A percentile compares a stretch with the other conserved stretches of the same genome.
Evolutionary conservation across 2,329 filamentous ascomycete species (phyloP).

Genomic region (Fusarium scirpi): DNA sequence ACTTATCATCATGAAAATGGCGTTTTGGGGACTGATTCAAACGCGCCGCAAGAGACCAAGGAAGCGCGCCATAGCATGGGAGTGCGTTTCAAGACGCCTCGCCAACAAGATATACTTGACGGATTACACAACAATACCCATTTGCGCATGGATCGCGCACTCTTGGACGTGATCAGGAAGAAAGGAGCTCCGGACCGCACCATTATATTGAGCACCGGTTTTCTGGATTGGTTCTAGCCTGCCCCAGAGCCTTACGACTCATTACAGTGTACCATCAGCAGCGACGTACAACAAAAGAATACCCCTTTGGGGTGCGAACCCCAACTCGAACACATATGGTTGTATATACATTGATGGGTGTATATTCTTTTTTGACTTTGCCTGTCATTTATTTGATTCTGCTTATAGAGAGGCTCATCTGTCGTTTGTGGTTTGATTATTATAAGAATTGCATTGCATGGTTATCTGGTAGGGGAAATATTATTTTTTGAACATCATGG

Average conservation of each 20-base stretch:
- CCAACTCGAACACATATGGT: slow-evolving; percentile 35
- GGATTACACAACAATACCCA: slow-evolving; percentile 37
- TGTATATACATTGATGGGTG: slow-evolving; percentile 39
- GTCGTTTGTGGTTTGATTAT: slow-evolving; percentile 22
- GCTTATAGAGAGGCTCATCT: slow-evolving; percentile 34
- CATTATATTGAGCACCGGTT: slow-evolving; percentile 20
- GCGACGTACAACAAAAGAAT: slow-evolving; percentile 41
- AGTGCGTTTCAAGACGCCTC: slow-evolving; percentile 11
- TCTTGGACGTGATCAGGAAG: slow-evolving; percentile 19
- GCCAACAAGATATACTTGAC: slow-evolving; percentile 18
- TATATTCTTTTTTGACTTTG: slow-evolving; percentile 13
- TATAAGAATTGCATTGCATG: slow-evolving; percentile 44
- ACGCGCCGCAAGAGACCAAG: slow-evolving; percentile 5
- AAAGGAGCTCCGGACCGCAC: slow-evolving; percentile 22
- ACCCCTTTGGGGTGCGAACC: slow-evolving; percentile 41
- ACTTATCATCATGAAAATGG: slow-evolving; percentile 40
- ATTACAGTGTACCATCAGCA: slow-evolving; percentile 35
- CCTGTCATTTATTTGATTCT: slow-evolving; percentile 24
- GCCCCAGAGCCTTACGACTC: slow-evolving; percentile 17
- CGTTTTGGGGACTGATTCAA: slow-evolving; percentile 37
- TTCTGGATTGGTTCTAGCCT: slow-evolving; percentile 23
- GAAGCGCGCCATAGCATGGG: not conserved
- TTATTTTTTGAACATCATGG: slow-evolving; percentile 30
- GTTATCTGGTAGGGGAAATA: slow-evolving; percentile 32
- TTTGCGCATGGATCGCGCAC: slow-evolving; percentile 27